These are phyloP conservation scores for Thielaviopsis musarum DNA, from an alignment of 2,329 filamentous ascomycete genomes.

Conservation along the genomic window DNA sequence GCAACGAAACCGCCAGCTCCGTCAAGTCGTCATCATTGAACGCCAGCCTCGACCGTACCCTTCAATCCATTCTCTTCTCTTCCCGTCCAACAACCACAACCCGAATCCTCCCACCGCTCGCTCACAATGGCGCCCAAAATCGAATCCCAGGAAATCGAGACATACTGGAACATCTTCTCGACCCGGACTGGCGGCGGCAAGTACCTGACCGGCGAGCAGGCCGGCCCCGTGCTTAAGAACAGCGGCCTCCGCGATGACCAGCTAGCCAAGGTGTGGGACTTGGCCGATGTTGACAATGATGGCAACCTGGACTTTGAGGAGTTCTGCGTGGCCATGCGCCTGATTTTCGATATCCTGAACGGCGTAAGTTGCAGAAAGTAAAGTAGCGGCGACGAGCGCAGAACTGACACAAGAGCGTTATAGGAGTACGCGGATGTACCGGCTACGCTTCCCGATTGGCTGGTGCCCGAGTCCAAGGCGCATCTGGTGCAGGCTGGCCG, in stretches of 20 bases:
- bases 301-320: constrained; percentile 98
- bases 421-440: constrained; percentile 90
- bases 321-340: constrained; percentile 95
- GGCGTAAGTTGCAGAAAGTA: constrained; percentile 42
- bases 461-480: constrained; percentile 87
- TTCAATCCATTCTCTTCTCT: not conserved
- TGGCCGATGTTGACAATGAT: constrained; percentile 93
- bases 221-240: constrained; percentile 46
- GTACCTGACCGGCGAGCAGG: constrained; percentile 43
- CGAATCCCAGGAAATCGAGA: constrained; percentile 45
- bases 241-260: constrained; percentile 51
- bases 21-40: too few relatives aligned
- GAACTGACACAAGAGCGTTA: not conserved
- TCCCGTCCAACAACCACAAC: not conserved
- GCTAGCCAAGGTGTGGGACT: constrained; percentile 93
- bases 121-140: constrained; percentile 42
- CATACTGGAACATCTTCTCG: constrained; percentile 49
- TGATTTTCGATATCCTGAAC: constrained; percentile 95
- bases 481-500: constrained; percentile 73
- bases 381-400: too few relatives aligned
- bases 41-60: not conserved
- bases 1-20: too few relatives aligned
- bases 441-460: constrained; percentile 73
- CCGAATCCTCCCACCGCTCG: too few relatives aligned
- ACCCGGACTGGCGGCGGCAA: constrained; percentile 42